Percentiles rank a stretch among this genome's conserved stretches.
phyloP scores from a whole-genome alignment of 2,329 filamentous ascomycete species.

The Orbilia ellipsospora region DNA sequence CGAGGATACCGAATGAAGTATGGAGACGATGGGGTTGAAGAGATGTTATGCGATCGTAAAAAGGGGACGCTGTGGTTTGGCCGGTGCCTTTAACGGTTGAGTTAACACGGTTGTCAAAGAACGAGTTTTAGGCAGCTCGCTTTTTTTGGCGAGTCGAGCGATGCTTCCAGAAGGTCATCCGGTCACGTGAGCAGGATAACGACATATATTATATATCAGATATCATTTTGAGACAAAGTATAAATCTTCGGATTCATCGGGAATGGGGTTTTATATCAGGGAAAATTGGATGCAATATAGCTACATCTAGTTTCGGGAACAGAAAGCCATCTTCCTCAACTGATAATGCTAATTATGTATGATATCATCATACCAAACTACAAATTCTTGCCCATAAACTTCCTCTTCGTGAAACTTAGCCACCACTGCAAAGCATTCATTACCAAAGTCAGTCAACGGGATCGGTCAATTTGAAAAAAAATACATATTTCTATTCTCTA shows the following conservation, averaged over 20 bases:
- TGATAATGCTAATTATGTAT: too few species aligned
- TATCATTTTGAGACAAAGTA: too few species aligned
- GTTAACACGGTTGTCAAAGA: slow-evolving; percentile 56
- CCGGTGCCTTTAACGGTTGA: slow-evolving; percentile 21
- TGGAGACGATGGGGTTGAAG: neutral
- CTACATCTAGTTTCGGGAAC: too few species aligned
- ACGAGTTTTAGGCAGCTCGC: slow-evolving; percentile 51
- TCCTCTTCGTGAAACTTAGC: slow-evolving; percentile 98
- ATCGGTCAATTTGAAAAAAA: neutral
- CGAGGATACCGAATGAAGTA: neutral
- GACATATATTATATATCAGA: neutral
- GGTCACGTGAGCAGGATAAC: slow-evolving; percentile 37
- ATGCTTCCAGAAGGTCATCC: slow-evolving; percentile 52
- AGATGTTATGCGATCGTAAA: slow-evolving; percentile 9
- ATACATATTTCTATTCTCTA: neutral
- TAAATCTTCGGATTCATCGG: too few species aligned
- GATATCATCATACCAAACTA: slow-evolving; percentile 62
- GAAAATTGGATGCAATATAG: too few species aligned
- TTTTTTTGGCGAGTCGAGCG: slow-evolving; percentile 43
- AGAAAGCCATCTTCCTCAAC: too few species aligned
- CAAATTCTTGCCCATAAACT: slow-evolving; percentile 98
- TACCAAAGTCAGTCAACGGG: neutral
- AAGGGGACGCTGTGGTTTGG: slow-evolving; percentile 25
- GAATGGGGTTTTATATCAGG: too few species aligned
- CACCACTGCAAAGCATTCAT: slow-evolving; percentile 82